Evolutionary conservation across 192 early-diverging fungal species (phyloP), one percentile per base, ranked within the genome.

Genomic region (Phlyctochytrium bullatum): DNA sequence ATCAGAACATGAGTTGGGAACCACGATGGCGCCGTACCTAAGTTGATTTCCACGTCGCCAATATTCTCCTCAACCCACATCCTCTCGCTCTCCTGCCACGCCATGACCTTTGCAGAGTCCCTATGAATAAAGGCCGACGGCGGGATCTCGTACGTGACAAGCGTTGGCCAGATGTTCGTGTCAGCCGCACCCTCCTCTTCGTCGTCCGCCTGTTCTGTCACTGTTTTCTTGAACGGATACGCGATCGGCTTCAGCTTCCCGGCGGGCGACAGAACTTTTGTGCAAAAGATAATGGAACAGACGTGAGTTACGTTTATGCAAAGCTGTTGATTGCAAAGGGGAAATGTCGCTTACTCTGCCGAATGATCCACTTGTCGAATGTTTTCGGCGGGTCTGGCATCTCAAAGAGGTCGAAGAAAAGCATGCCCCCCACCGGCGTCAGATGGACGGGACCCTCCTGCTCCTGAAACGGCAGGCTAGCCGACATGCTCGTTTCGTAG

Each of bases 161-260:
- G 63, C 29, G 76, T 80, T 17, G 80, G 73, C 83, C 83, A 85
- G 6, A 77, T 53, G 35, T 77, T 64, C 12, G 59, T 27, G 62
- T 78, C 79, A 23, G 56, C 50, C 17, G 30, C 50, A n/a, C 35
- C 52, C 57, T 66, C 69, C 34, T 53, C 72, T 32, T 68, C 72
- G n/a, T 77, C 73, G 50, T 85, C 80, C 3, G 32, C 66, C 10
- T 28, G 70, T 50, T 82, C 78, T 23, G 72, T 66, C 16, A 59
- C 54, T 17, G 35, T 34, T 52, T 79, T 77, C 59, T 85, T 85
- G 64, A 82, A 80, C 0, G 83, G 83, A 57, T 85, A 85, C 3
- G 33, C 24, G 27, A 83, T 56, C 23, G 35, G 52, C 29, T 77
- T 80, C 24, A 82, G 59, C 28, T 69, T 70, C 12, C 83, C 80